phyloP scores from a whole-genome alignment of 2,329 filamentous ascomycete genomes.

The Ophiostoma tasmaniense region DNA sequence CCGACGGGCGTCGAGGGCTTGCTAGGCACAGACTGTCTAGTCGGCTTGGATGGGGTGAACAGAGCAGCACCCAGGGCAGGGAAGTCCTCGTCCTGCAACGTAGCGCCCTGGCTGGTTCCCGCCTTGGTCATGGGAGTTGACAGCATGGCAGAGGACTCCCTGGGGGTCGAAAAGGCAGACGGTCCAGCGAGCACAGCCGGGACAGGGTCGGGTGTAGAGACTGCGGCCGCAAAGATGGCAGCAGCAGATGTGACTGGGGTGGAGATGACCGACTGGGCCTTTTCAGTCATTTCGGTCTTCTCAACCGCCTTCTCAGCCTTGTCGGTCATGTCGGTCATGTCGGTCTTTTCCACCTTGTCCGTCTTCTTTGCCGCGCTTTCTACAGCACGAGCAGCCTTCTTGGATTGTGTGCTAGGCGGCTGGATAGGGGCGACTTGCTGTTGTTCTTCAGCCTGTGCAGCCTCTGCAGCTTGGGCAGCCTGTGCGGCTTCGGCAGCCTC shows the following conservation, averaged over 20 bases:
- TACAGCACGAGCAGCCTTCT: conserved; percentile 5
- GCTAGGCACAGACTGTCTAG: conserved; percentile 21
- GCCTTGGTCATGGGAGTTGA: conserved; percentile 29
- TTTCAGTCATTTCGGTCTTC: not conserved
- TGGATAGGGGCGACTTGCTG: not conserved
- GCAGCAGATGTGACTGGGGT: not conserved
- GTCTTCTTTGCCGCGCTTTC: not conserved
- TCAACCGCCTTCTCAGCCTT: not conserved
- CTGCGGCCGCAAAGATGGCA: not conserved
- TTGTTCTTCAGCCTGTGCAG: not conserved
- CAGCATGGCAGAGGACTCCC: not conserved
- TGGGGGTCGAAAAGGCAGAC: not conserved
- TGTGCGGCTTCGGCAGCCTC: not conserved
- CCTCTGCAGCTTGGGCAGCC: not conserved
- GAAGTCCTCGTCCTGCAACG: conserved; percentile 55
- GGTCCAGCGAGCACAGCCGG: not conserved
- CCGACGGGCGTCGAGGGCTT: conserved; percentile 31
- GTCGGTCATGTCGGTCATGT: not conserved
- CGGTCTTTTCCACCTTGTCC: not conserved
- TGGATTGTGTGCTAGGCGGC: not conserved
- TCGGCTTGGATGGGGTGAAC: conserved; percentile 24
- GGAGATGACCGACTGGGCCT: not conserved
- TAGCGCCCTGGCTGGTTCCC: conserved; percentile 25
- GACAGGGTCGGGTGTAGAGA: not conserved
- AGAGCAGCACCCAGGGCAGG: conserved; percentile 44